Percentiles rank a stretch among this genome's conserved stretches.
Conservation (phyloP, 768 basidiomycete species). For the Lactarius psammicola region DNA sequence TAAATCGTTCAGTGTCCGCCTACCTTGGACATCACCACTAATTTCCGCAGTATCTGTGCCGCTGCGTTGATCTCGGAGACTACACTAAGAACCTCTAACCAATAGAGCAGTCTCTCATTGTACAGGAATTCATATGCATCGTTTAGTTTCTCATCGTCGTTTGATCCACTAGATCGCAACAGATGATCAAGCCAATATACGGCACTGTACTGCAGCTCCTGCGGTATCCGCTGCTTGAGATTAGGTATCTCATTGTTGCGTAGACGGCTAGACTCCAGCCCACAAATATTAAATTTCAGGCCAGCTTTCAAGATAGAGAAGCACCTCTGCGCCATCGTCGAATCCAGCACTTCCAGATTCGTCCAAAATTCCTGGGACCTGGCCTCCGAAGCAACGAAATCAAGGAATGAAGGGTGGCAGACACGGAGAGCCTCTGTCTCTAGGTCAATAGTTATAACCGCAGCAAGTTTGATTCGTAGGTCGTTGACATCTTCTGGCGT, state of each 20-base stretch:
- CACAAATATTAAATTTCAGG: neutral
- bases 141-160: neutral
- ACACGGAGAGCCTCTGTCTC: neutral
- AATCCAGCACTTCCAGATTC: neutral
- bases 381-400: neutral
- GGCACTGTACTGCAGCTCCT: neutral
- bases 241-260: neutral
- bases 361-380: neutral
- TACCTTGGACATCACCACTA: neutral
- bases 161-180: neutral
- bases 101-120: neutral
- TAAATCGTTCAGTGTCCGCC: neutral
- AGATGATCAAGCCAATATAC: neutral
- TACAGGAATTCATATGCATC: neutral
- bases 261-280: neutral
- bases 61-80: neutral
- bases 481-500: neutral
- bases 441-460: neutral
- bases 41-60: neutral
- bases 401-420: neutral
- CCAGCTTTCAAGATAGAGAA: neutral
- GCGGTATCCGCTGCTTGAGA: neutral
- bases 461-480: neutral
- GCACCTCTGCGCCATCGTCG: neutral
- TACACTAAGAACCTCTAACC: neutral